Base-by-base conservation (phyloP, 2,329 filamentous ascomycete genomes). In the Arthroderma uncinatum region DNA sequence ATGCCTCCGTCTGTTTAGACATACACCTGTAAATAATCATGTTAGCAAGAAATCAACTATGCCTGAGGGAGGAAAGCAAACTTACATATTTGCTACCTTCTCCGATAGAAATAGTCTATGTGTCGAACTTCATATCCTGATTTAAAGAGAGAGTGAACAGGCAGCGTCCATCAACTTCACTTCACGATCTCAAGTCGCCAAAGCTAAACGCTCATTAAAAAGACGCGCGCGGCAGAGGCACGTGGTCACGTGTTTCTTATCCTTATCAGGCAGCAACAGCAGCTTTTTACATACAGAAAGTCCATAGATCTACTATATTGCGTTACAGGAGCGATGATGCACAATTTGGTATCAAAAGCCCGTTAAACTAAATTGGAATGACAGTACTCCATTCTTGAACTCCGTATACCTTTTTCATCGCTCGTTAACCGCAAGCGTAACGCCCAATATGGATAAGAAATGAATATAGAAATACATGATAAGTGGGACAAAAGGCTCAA, bases 1-100 rank as follows among this genome's bases (percentile, higher is more conserved):
- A 21, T 16, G 42, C 10, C 36, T 19, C 19, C 12, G 33, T 16
- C 4, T 2, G n/a, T 33, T 33, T 10, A 25, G 9, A 57, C 61
- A 59, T 54, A 62, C 61, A 62, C 61, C 61, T 62, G 30, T 28
- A 9, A 19, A 30, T 30, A 7, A 39, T n/a, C 47, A 4, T 16
- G 33, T 56, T 50, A 59, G 42, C 19, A 42, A 55, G 10, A 39
- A 6, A 33, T 8, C 50, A 59, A 16, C 14, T n/a, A 14, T 10
- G n/a, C 19, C 25, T 23, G 12, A 37, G 30, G 47, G 14, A 33
- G 8, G 19, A 25, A 39, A 30, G 21, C 14, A 28, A 25, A 57
- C 60, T 42, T 47, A 62, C 60, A 62, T 62, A 33, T 58, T 60
- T 53, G 28, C 6, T 47, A 52, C 21, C 21, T 30, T 30, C 3